phyloP scores from a whole-genome alignment of 2,329 filamentous ascomycete species.

The Neocucurbitaria cava region DNA sequence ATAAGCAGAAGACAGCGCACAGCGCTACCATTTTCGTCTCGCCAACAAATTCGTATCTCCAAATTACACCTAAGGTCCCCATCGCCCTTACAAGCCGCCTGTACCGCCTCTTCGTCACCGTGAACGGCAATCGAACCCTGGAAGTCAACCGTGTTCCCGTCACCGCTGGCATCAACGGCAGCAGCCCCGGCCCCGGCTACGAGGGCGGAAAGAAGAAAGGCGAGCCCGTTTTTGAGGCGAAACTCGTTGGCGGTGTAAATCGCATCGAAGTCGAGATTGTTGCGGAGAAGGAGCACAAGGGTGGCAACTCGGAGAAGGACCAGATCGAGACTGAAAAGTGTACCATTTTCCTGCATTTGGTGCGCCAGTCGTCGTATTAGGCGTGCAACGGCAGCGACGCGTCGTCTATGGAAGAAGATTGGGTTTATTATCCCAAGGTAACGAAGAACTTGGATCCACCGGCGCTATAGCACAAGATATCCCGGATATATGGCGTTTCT shows the following conservation, averaged over 20 bases:
- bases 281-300: conserved; percentile 67
- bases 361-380: conserved; percentile 48
- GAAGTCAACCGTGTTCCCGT: conserved; percentile 63
- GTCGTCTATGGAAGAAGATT: neutral
- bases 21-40: conserved; percentile 76
- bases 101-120: conserved; percentile 77
- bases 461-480: neutral
- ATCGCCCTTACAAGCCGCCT: conserved; percentile 70
- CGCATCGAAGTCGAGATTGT: conserved; percentile 80
- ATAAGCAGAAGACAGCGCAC: conserved; percentile 71
- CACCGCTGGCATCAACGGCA: conserved; percentile 43
- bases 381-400: neutral
- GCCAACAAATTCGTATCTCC: conserved; percentile 71
- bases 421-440: neutral
- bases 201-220: conserved; percentile 53
- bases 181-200: conserved; percentile 24
- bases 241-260: conserved; percentile 75
- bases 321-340: conserved; percentile 80
- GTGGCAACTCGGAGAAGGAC: conserved; percentile 44
- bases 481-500: neutral
- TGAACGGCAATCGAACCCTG: conserved; percentile 70
- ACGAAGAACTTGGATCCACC: neutral
- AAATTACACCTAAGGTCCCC: conserved; percentile 72
- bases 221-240: conserved; percentile 78
- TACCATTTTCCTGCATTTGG: conserved; percentile 75